phyloP scores from a whole-genome alignment of 1,284 basidiomycete genomes.

The Laetiporus sulphureus region DNA sequence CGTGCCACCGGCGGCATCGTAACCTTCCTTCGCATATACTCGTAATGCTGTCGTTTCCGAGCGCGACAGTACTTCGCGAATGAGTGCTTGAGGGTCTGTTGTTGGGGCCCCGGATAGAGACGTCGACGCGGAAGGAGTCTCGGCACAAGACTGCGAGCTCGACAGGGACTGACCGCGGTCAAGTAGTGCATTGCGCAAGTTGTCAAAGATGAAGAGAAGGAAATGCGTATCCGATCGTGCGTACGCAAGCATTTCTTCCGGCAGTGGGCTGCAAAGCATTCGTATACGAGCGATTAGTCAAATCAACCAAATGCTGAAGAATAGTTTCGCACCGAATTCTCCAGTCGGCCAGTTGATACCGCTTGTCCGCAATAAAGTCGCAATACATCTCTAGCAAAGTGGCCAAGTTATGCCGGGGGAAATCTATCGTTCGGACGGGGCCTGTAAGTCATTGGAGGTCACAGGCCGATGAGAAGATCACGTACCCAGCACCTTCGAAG shows the following conservation, averaged over 20 bases:
- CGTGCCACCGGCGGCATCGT: constrained; percentile 59
- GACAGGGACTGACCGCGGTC: constrained; percentile 50
- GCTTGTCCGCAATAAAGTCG: constrained; percentile 90
- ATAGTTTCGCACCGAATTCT: constrained; percentile 66
- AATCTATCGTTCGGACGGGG: constrained; percentile 44
- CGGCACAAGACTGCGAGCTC: constrained; percentile 27
- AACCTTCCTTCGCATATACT: constrained; percentile 59
- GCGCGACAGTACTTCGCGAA: constrained; percentile 55
- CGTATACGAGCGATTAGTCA: no score
- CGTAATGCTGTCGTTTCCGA: constrained; percentile 72
- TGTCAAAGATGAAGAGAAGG: constrained; percentile 89
- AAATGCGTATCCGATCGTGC: constrained; percentile 96
- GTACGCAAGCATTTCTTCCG: constrained; percentile 86
- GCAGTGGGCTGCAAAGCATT: constrained; percentile 63
- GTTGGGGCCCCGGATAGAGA: constrained; percentile 4
- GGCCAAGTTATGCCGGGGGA: constrained; percentile 80
- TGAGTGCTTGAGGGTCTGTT: constrained; percentile 26
- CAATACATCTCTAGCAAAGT: constrained; percentile 87
- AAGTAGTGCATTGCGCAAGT: constrained; percentile 82
- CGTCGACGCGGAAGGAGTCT: constrained; percentile 25
- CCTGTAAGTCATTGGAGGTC: no score
- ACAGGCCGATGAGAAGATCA: no score
- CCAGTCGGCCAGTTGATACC: constrained; percentile 97
- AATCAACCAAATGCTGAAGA: background rate
- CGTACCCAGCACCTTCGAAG: constrained; percentile 76